Base-by-base conservation (phyloP, 208 protist genomes). In the Wallacemonas sp. region DNA sequence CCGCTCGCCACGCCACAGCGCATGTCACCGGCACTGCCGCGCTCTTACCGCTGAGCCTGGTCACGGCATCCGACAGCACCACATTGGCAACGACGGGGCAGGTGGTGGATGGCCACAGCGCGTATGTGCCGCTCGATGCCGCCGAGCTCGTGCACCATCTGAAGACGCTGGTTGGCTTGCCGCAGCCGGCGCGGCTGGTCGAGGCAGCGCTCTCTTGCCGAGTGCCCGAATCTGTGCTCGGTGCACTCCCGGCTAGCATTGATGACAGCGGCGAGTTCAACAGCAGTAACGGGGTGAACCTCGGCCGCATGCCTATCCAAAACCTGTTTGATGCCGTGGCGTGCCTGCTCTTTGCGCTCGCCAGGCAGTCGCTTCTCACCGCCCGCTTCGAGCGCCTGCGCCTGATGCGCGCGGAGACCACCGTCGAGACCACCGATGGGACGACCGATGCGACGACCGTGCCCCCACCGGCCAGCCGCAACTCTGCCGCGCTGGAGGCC, bases 321-420 rank as follows among this genome's bases (percentile, higher is more conserved):
- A 74, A 61, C 7, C 46, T 80, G 14, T 76, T 80, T 50, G 70
- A 70, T 8, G 64, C 70, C 0, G 72, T 71, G 14, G 70, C 65
- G 33, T 50, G 70, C 59, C 59, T 76, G 57, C 70, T 80, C 54
- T 45, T 80, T 29, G 70, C 59, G 39, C 54, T 80, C 23, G 44
- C 52, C 3, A 68, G 70, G 7, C 74, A 76, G 33, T 62, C 61
- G 46, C 69, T 80, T 2, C 50, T 80, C 41, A 68, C 65, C 0
- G 52, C 36, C 29, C 26, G 29, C 29, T 59, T 44, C 22, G 52
- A 59, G 31, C 69, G 63, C 57, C 69, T 29, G 49, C 61, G 50
- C 28, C 28, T 0, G 42, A 41, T n/a, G n/a, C 11, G 23, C 28
- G 22, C 36, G n/a, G 26, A 36, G 57, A 44, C 39, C 25, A 44